A percentile compares a stretch with the other conserved stretches of the same genome.
Evolutionary conservation across 306 rosid species (phyloP).

Genomic region (Cicer arietinum): DNA sequence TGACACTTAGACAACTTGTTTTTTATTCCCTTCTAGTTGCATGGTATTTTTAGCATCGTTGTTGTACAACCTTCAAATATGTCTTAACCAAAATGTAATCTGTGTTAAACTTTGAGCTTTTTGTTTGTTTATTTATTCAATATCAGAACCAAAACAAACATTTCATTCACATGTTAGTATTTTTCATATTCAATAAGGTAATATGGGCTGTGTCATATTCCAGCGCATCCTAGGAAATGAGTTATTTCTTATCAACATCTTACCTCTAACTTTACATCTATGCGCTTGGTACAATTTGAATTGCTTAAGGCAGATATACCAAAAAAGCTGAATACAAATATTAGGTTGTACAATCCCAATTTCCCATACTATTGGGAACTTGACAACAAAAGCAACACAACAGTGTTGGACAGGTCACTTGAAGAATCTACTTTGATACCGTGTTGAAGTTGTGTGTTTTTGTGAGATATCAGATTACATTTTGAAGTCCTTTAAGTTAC

Average conservation of each 20-base stretch:
- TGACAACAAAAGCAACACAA: neutral
- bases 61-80: constrained; percentile 2
- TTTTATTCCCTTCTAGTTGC: constrained; percentile 22
- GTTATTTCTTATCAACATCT: constrained; percentile 24
- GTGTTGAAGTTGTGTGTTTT: neutral
- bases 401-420: neutral
- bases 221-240: constrained; percentile 4
- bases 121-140: constrained; percentile 25
- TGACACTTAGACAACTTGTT: constrained; percentile 7
- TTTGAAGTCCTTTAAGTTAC: too few species aligned
- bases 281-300: neutral
- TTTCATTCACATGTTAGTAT: constrained; percentile 19
- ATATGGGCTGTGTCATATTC: constrained; percentile 13
- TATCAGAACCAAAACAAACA: constrained; percentile 27
- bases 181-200: neutral
- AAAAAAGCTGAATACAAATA: neutral
- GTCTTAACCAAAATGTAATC: neutral
- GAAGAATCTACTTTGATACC: neutral
- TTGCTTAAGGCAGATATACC: constrained; percentile 31
- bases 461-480: too few species aligned
- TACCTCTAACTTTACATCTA: constrained; percentile 10
- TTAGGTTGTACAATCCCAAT: constrained; percentile 1
- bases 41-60: constrained; percentile 30
- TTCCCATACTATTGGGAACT: neutral
- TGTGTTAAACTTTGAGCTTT: neutral